Evolutionary conservation across 2,329 filamentous ascomycete species (phyloP).

Genomic region (Claviceps purpurea): DNA sequence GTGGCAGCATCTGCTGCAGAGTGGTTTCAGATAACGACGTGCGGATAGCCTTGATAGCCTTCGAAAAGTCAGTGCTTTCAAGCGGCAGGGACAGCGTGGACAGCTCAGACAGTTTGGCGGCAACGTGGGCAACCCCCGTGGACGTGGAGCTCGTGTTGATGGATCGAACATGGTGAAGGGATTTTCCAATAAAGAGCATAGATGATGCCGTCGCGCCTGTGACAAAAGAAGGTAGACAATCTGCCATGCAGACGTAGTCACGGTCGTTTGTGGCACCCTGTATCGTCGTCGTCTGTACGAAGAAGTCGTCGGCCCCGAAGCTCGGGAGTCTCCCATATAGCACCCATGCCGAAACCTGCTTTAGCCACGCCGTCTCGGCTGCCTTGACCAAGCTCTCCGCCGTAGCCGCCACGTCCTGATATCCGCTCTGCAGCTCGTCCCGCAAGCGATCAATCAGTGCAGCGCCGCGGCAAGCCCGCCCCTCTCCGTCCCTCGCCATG

Average conservation of each 20-base stretch:
- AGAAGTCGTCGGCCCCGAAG: conserved; percentile 75
- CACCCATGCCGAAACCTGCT: conserved; percentile 81
- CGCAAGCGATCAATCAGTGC: conserved; percentile 66
- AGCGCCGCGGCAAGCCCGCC: conserved; percentile 47
- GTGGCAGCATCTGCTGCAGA: conserved; percentile 67
- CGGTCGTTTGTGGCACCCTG: conserved; percentile 40
- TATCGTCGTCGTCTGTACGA: conserved; percentile 46
- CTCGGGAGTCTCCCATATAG: conserved; percentile 73
- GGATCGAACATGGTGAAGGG: conserved; percentile 67
- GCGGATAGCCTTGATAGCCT: conserved; percentile 62
- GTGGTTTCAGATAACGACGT: conserved; percentile 72
- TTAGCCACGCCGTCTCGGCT: conserved; percentile 83
- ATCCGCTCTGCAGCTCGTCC: conserved; percentile 71
- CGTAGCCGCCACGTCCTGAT: conserved; percentile 68
- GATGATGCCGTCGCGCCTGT: conserved; percentile 60
- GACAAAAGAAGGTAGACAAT: conserved; percentile 68
- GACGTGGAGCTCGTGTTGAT: conserved; percentile 29
- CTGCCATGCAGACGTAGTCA: conserved; percentile 43
- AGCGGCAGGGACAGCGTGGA: conserved; percentile 60
- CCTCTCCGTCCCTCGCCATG: conserved; percentile 24
- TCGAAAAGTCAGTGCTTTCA: conserved; percentile 55
- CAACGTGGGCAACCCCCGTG: conserved; percentile 42
- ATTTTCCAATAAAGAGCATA: conserved; percentile 82
- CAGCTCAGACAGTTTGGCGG: conserved; percentile 56
- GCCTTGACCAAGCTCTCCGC: conserved; percentile 59